Evolutionary conservation across 2,329 filamentous ascomycete genomes (phyloP).

Genomic region (Plectosphaerella cucumerina): DNA sequence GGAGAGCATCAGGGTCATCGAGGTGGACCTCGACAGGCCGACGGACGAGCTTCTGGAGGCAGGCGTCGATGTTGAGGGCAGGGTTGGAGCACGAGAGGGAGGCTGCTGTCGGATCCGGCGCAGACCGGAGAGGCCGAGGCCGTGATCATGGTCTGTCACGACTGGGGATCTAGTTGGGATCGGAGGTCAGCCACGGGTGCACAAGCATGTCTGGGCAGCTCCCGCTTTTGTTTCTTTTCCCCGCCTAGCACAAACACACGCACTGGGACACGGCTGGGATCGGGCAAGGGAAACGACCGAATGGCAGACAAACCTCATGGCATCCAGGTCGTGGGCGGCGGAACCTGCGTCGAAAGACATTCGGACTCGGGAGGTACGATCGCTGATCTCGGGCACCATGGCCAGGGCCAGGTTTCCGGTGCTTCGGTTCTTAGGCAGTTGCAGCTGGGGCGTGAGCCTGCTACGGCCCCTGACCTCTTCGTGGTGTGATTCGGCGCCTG

Average conservation of each 20-base stretch:
- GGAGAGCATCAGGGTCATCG: constrained; percentile 64
- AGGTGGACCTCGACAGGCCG: constrained; percentile 62
- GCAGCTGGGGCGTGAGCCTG: constrained; percentile 41
- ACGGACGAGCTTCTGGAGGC: constrained; percentile 59
- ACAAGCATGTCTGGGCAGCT: neutral
- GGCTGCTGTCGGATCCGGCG: constrained; percentile 90
- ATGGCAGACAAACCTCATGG: constrained; percentile 69
- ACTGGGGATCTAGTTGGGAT: constrained; percentile 64
- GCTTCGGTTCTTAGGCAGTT: constrained; percentile 61
- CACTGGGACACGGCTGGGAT: no score
- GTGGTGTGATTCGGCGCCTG: constrained; percentile 35
- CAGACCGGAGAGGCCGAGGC: constrained; percentile 78
- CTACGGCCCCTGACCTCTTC: constrained; percentile 38
- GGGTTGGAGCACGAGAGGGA: constrained; percentile 58
- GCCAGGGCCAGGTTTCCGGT: constrained; percentile 58
- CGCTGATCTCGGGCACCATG: constrained; percentile 39
- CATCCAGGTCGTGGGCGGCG: constrained; percentile 60
- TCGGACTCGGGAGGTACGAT: constrained; percentile 58
- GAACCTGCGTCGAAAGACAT: constrained; percentile 74
- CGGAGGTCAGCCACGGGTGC: constrained; percentile 6
- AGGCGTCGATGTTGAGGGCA: constrained; percentile 58
- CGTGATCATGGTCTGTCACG: constrained; percentile 82
- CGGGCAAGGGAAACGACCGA: neutral
- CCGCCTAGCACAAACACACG: no score
- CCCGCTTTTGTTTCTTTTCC: neutral